These are phyloP conservation scores for Betula pendula DNA, from an alignment of 306 rosid genomes.

Conservation along the genomic window DNA sequence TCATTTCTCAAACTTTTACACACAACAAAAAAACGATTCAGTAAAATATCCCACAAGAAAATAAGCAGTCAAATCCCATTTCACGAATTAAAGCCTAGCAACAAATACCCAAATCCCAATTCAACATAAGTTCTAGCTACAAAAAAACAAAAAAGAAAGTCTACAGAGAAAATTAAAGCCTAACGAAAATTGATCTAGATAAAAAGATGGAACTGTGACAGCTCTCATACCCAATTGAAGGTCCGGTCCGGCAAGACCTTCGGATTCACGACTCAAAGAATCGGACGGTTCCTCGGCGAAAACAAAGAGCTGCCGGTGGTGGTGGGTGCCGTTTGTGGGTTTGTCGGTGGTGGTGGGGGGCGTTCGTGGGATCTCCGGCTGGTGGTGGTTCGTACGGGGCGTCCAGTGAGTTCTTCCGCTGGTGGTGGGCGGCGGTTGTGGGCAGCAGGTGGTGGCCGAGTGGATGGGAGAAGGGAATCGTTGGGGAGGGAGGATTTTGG, in stretches of 20 bases:
- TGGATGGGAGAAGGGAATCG: too few relatives aligned
- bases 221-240: not conserved
- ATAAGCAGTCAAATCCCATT: not conserved
- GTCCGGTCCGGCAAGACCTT: not conserved
- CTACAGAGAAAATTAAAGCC: too few relatives aligned
- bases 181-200: too few relatives aligned
- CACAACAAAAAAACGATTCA: not conserved
- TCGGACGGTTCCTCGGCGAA: not conserved
- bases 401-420: too few relatives aligned
- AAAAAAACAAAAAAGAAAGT: not conserved
- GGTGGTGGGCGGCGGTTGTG: too few relatives aligned
- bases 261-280: not conserved
- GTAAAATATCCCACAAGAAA: not conserved
- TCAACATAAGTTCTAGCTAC: not conserved
- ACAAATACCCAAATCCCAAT: not conserved
- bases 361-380: too few relatives aligned
- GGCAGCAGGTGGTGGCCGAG: too few relatives aligned
- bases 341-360: too few relatives aligned
- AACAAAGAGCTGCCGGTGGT: constrained; percentile 6
- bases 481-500: too few relatives aligned
- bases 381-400: too few relatives aligned
- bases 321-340: too few relatives aligned
- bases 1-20: too few relatives aligned
- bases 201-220: not conserved
- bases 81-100: not conserved